A percentile compares a stretch with the other conserved stretches of the same genome.
Conservation (phyloP, 768 basidiomycete genomes). For the Amanita pseudoporphyria region DNA sequence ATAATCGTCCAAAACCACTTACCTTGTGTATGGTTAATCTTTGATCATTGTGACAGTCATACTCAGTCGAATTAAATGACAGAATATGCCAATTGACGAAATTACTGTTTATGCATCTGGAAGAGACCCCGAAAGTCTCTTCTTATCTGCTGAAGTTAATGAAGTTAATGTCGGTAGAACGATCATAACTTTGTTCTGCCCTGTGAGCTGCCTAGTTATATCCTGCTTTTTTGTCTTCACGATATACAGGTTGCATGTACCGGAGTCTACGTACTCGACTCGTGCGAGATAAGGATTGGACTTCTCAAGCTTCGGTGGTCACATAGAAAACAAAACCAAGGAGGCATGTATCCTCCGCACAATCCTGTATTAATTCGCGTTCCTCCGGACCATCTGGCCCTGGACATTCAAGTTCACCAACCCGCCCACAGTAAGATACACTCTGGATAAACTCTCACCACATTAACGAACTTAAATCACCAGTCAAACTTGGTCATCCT, state of each 20-base stretch:
- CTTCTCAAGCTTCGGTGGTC: conserved; percentile 60
- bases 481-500: conserved; percentile 59
- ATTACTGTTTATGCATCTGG: conserved; percentile 53
- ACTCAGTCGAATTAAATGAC: conserved; percentile 8
- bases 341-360: conserved; percentile 15
- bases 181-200: conserved; percentile 50
- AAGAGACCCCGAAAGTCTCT: conserved; percentile 50
- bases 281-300: conserved; percentile 56
- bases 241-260: conserved; percentile 49
- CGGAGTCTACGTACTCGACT: conserved; percentile 62
- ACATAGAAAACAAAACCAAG: conserved; percentile 28
- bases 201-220: conserved; percentile 38
- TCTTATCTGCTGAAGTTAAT: conserved; percentile 35
- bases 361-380: conserved; percentile 44
- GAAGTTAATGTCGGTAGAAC: conserved; percentile 52
- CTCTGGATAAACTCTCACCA: neutral
- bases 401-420: conserved; percentile 56
- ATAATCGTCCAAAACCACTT: conserved; percentile 56
- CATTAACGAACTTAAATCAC: conserved; percentile 6
- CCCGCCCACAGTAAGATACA: conserved; percentile 34
- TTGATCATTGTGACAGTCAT: conserved; percentile 1
- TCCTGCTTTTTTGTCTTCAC: neutral
- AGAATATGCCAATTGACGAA: conserved; percentile 58
- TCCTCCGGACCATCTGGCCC: conserved; percentile 48
- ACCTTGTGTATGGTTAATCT: conserved; percentile 54